These are phyloP conservation scores for Mortierella sp. DNA, from an alignment of 371 early-diverging fungal species.

Conservation along the genomic window DNA sequence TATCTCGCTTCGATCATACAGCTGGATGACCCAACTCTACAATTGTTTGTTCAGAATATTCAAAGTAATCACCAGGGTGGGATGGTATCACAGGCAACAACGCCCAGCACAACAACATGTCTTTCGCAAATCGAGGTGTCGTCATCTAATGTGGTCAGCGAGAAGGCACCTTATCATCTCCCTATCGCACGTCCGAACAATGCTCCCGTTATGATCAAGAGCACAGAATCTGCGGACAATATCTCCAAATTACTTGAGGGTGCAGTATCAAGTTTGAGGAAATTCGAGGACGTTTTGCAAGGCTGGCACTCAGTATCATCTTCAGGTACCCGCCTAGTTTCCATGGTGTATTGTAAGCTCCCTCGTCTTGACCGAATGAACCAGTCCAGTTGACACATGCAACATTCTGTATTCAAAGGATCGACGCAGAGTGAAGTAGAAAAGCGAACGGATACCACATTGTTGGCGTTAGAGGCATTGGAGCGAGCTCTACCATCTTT, in stretches of 20 bases:
- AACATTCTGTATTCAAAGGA: not conserved
- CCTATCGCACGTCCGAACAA: not conserved
- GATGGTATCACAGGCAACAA: not conserved
- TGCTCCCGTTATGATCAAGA: not conserved
- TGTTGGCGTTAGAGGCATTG: conserved; percentile 1
- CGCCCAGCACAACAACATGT: not conserved
- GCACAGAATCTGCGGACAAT: not conserved
- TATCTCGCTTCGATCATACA: not conserved
- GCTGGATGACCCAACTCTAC: conserved; percentile 8
- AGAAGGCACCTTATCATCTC: not conserved
- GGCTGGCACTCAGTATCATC: conserved; percentile 13
- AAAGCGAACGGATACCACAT: not conserved
- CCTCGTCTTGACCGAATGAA: not conserved
- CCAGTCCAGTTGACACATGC: not conserved
- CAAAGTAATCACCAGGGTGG: not conserved
- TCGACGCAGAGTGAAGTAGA: conserved; percentile 7
- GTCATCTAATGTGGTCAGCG: not conserved
- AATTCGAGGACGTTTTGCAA: conserved; percentile 18
- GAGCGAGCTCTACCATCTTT: conserved; percentile 5
- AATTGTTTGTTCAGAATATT: conserved; percentile 11
- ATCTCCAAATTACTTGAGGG: conserved; percentile 7
- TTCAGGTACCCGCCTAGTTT: conserved; percentile 10
- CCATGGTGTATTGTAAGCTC: not conserved
- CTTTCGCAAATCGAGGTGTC: not conserved
- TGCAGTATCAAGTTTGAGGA: conserved; percentile 17